Base-by-base conservation (phyloP, 2,329 filamentous ascomycete genomes). In the Chaetomiaceae sp. region DNA sequence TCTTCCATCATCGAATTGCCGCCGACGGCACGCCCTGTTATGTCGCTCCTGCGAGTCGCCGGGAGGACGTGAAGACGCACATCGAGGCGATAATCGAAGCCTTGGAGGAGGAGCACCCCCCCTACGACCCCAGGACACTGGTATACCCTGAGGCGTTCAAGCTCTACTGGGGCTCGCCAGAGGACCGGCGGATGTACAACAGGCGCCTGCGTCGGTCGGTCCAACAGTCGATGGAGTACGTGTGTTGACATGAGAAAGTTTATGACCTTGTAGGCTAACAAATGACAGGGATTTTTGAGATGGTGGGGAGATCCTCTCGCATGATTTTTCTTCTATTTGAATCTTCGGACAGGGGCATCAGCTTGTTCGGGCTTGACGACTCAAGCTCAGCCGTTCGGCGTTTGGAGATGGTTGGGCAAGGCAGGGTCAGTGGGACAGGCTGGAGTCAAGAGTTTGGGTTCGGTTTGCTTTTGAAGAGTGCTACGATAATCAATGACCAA, bases 1-100 rank as follows among this genome's bases (percentile, higher is more conserved):
- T 97, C 16, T 96, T 92, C 69, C 94, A 97, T 64, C 88, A 96
- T 61, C 84, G 89, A 13, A 87, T 99, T 42, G 87, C 90, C 4
- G 75, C 80, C 13, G 85, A 89, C 55, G 90, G 91, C 1, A 85
- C 88, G 0, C 79, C 91, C 0, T 96, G 91, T 70, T 97, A 97
- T 69, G 84, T 83, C 49, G 83, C 84, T 0, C 79, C 79, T 18
- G 65, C 71, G 0, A 69, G 66, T 53, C 82, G 80, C 43, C 72
- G 76, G 5, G 90, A 96, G 56, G 90, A 96, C 62, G 82, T 92
- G 62, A 82, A 81, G 55, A 83, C 85, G 3, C 92, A 97, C 61
- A 85, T 99, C 38, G 86, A 95, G 51, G 87, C 86, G 4, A 86
- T 97, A 51, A 82, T 96, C 57, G 78, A 80, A 6, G 80, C 86